These are phyloP conservation scores for Eimeria acervulina DNA, from an alignment of 169 alveolate genomes.

Conservation along the genomic window DNA sequence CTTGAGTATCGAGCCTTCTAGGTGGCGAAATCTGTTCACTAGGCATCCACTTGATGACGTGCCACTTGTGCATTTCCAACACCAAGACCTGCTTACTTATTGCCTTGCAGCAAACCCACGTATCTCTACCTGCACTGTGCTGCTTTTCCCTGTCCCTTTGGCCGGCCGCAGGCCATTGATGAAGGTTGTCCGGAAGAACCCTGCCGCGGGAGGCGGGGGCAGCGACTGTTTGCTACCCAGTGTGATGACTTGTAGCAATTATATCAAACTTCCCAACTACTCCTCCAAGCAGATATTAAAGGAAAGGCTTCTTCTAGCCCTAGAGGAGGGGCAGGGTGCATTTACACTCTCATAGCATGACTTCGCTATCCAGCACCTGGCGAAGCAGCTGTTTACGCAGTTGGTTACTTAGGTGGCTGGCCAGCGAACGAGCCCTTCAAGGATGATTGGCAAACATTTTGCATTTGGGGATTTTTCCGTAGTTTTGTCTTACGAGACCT, in stretches of 20 bases:
- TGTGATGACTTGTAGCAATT: conserved; percentile 97
- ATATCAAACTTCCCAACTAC: conserved; percentile 96
- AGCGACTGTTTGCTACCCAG: conserved; percentile 93
- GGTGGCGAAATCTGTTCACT: background rate
- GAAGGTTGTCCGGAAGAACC: conserved; percentile 93
- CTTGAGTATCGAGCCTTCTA: background rate
- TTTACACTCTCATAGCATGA: conserved; percentile 90
- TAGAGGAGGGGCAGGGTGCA: conserved; percentile 94
- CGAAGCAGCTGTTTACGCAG: background rate
- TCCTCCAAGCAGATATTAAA: conserved; percentile 90
- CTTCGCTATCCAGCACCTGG: background rate
- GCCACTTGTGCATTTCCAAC: background rate
- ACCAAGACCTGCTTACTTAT: background rate
- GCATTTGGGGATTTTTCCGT: conserved; percentile 35
- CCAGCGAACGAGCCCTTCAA: conserved; percentile 12
- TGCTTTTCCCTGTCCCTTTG: background rate
- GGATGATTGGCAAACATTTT: background rate
- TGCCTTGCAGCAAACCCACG: background rate
- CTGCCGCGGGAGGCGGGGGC: conserved; percentile 84
- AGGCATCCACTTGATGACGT: background rate
- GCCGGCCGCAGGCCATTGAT: conserved; percentile 88
- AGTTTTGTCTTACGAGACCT: background rate
- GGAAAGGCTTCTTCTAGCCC: conserved; percentile 93
- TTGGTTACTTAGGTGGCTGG: background rate
- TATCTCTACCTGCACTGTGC: background rate